phyloP scores from a whole-genome alignment of 768 basidiomycete genomes.

The Mycena indigotica region DNA sequence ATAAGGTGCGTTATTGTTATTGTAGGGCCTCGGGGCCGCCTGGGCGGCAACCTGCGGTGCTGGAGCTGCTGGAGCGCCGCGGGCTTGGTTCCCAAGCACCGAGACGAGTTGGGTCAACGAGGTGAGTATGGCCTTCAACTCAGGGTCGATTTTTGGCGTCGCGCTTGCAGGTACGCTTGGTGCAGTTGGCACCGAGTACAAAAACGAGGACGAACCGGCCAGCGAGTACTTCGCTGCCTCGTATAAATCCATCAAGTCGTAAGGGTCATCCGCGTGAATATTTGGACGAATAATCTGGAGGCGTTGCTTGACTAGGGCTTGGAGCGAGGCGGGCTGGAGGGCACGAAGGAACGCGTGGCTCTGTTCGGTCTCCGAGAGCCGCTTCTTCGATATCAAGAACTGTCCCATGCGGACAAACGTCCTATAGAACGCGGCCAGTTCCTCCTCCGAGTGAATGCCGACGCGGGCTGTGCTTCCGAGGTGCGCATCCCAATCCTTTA shows the following conservation, averaged over 20 bases:
- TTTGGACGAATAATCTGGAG: slow-evolving; percentile 25
- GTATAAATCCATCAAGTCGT: slow-evolving; percentile 21
- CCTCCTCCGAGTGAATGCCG: slow-evolving; percentile 16
- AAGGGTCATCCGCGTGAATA: slow-evolving; percentile 28
- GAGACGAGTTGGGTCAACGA: background rate
- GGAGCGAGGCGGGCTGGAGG: slow-evolving; percentile 7
- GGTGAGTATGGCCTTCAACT: background rate
- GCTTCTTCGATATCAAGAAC: slow-evolving; percentile 21
- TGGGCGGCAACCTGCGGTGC: background rate
- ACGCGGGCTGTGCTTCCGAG: slow-evolving; percentile 18
- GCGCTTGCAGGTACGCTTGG: slow-evolving; percentile 14
- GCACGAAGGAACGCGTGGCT: slow-evolving; percentile 20
- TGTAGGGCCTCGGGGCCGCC: too few relatives aligned
- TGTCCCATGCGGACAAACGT: slow-evolving; percentile 22
- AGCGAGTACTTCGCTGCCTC: slow-evolving; percentile 25
- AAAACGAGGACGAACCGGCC: background rate
- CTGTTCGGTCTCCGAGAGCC: slow-evolving; percentile 20
- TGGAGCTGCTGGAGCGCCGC: background rate
- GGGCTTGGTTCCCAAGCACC: background rate
- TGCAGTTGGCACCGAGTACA: slow-evolving; percentile 17
- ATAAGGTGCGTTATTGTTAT: background rate
- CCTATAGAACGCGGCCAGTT: slow-evolving; percentile 23
- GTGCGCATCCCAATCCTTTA: slow-evolving; percentile 25
- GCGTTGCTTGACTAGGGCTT: slow-evolving; percentile 8
- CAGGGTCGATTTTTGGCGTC: background rate